A percentile compares a stretch with the other conserved stretches of the same genome.
These are phyloP conservation scores for Mycena crocata DNA, from an alignment of 768 basidiomycete species.

Conservation along the genomic window DNA sequence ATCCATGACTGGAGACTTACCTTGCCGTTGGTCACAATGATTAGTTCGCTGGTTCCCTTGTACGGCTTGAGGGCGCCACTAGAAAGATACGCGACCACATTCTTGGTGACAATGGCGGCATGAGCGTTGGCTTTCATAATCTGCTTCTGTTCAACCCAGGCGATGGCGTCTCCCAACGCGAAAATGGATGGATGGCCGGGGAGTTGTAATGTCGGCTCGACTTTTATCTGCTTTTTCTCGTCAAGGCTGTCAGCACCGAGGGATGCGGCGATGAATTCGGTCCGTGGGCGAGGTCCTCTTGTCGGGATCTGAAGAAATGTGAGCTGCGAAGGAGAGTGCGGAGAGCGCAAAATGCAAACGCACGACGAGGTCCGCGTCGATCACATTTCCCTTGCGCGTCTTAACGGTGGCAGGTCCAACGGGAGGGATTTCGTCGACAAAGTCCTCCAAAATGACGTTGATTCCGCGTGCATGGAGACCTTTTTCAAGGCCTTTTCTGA, in stretches of 20 bases:
- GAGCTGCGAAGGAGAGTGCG: not conserved
- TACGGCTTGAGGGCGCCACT: conserved; percentile 52
- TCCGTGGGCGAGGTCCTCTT: conserved; percentile 61
- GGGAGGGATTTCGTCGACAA: conserved; percentile 58
- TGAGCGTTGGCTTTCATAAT: conserved; percentile 60
- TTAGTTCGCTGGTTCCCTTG: conserved; percentile 62
- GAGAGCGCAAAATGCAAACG: conserved; percentile 32
- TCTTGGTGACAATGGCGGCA: conserved; percentile 54
- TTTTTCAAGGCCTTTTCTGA: conserved; percentile 59
- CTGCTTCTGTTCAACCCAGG: conserved; percentile 67
- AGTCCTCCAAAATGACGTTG: conserved; percentile 64
- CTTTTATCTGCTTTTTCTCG: conserved; percentile 53
- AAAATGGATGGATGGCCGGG: conserved; percentile 60
- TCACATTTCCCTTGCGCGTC: conserved; percentile 61
- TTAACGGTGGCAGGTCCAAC: conserved; percentile 51
- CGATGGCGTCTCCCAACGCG: conserved; percentile 68
- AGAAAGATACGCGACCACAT: conserved; percentile 52
- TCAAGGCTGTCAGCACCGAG: conserved; percentile 49
- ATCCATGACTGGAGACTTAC: conserved; percentile 42
- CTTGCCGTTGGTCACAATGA: conserved; percentile 66
- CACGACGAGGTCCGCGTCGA: conserved; percentile 72
- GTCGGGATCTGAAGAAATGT: conserved; percentile 45
- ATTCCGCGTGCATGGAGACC: conserved; percentile 58
- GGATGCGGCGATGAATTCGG: conserved; percentile 58
- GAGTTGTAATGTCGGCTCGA: conserved; percentile 64